Conservation (phyloP, 2,329 filamentous ascomycete species). For the Hirsutella minnesotensis region DNA sequence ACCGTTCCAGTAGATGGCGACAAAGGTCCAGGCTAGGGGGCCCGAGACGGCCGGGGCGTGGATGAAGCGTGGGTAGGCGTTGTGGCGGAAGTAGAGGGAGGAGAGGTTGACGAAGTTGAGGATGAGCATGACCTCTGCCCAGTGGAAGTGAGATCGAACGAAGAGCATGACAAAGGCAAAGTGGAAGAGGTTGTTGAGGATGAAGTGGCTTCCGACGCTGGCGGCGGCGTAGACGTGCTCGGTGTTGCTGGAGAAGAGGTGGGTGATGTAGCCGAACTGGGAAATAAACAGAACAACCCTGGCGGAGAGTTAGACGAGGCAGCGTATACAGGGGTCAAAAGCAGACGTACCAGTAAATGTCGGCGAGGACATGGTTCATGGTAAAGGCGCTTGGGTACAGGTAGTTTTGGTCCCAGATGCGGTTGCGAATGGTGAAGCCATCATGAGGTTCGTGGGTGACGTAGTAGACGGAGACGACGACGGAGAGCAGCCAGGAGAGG, state of each 20-base stretch:
- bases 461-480: conserved; percentile 66
- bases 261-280: conserved; percentile 63
- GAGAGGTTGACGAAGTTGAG: conserved; percentile 75
- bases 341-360: conserved; percentile 60
- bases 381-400: conserved; percentile 60
- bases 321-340: neutral
- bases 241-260: conserved; percentile 59
- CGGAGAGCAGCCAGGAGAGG: conserved; percentile 61
- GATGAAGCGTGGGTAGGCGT: conserved; percentile 58
- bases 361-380: conserved; percentile 51
- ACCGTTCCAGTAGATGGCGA: conserved; percentile 81
- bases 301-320: neutral
- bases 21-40: conserved; percentile 73
- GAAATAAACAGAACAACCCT: conserved; percentile 65
- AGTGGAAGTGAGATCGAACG: conserved; percentile 61
- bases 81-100: conserved; percentile 70
- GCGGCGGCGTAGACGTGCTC: conserved; percentile 57
- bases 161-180: conserved; percentile 78
- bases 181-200: conserved; percentile 72
- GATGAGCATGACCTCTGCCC: conserved; percentile 63
- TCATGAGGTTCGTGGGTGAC: conserved; percentile 52
- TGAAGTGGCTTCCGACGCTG: conserved; percentile 73
- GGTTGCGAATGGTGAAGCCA: conserved; percentile 43
- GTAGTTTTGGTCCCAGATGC: conserved; percentile 66
- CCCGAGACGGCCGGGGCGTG: conserved; percentile 65